Conservation (phyloP, 768 basidiomycete species). For the Pleurotus pulmonarius region DNA sequence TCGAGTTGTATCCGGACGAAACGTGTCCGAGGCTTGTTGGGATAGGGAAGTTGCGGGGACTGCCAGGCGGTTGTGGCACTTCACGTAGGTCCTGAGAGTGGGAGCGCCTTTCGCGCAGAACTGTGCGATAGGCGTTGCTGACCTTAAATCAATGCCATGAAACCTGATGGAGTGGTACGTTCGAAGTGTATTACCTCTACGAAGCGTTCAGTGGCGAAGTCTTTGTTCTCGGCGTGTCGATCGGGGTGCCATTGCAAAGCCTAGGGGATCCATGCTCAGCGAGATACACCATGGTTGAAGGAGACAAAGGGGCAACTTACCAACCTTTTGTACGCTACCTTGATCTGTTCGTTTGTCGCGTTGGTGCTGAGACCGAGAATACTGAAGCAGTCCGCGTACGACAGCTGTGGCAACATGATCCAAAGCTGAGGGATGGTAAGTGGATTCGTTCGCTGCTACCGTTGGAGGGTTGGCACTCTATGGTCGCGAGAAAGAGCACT, state of each 20-base stretch:
- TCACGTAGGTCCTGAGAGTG: slow-evolving; percentile 15
- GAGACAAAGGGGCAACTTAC: slow-evolving; percentile 30
- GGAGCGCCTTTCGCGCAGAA: slow-evolving; percentile 34
- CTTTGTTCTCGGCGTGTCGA: slow-evolving; percentile 49
- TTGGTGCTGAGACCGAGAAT: background rate
- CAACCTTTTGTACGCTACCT: slow-evolving; percentile 57
- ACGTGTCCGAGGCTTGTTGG: background rate
- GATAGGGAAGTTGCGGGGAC: slow-evolving; percentile 1
- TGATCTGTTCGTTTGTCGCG: slow-evolving; percentile 14
- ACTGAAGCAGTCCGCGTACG: background rate
- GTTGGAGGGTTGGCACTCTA: background rate
- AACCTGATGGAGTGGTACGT: slow-evolving; percentile 4
- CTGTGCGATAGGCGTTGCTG: slow-evolving; percentile 51
- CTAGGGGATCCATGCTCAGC: slow-evolving; percentile 18
- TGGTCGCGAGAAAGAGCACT: background rate
- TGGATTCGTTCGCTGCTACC: background rate
- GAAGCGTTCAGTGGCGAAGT: slow-evolving; percentile 51
- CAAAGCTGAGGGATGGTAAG: background rate
- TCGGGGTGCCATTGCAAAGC: slow-evolving; percentile 70
- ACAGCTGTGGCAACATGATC: background rate
- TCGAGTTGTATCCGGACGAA: background rate
- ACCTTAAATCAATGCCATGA: slow-evolving; percentile 30
- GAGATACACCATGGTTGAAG: slow-evolving; percentile 14
- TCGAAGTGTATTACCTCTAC: slow-evolving; percentile 41
- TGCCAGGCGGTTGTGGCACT: slow-evolving; percentile 9